Evolutionary conservation across 192 early-diverging fungal genomes (phyloP), one percentile per base, ranked within the genome.

Genomic region (Rhizoclosmatium sp.): DNA sequence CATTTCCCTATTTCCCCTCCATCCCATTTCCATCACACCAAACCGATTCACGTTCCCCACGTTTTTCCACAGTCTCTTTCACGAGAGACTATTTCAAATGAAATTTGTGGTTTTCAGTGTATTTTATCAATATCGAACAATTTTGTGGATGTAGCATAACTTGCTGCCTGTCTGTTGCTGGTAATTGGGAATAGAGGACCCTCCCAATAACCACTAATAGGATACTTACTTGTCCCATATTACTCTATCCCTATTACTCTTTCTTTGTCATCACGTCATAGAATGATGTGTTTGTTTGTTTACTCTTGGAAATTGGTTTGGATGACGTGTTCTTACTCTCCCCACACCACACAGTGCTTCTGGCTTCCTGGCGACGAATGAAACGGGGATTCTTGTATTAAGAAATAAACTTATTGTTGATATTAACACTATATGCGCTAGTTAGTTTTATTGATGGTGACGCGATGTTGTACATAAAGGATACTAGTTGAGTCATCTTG

Each of bases 1-100:
- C n/a, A 9, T 69, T 58, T 41, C 10, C 40, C 40, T 58, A 16
- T 58, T 58, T 58, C 14, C 14, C 64, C 40, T 65, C 31, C n/a
- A 0, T 31, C 31, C 16, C 51, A 54, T 54, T 54, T 54, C 16
- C 0, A 16, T 54, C 51, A 0, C 51, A 12, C 51, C 51, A 69
- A 69, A 69, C 40, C 67, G 67, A 69, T 46, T 4, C 67, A 69
- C 67, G 67, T 69, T 69, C 67, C 67, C 67, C 67, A 69, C 44
- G 5, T n/a, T 65, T 41, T 42, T 47, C 67, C 67, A 10, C 16
- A 16, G 46, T 16, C 40, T 19, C 16, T 16, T 54, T 69, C 21
- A 69, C 14, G 31, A 31, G 31, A 16, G 51, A 0, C 9, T 54
- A 0, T 54, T 0, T 54, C 9, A 54, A 54, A 54, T 54, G 51